Evolutionary conservation across 345 rosid species (phyloP).

Genomic region (Brassica carinata): DNA sequence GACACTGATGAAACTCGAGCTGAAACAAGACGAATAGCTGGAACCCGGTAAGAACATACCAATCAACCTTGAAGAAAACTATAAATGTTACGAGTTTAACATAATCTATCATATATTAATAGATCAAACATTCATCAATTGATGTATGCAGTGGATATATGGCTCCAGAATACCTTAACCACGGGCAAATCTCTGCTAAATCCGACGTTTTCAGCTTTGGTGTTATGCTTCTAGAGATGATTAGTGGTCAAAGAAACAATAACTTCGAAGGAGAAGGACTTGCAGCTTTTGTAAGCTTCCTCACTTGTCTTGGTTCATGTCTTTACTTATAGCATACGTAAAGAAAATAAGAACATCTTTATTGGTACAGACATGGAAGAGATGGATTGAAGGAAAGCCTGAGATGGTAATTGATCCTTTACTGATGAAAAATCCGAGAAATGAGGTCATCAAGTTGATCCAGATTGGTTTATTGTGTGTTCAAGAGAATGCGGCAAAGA

Average conservation of each 20-base stretch:
- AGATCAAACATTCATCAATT: not conserved
- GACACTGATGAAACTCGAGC: not conserved
- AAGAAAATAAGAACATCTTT: not conserved
- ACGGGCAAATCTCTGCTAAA: not conserved
- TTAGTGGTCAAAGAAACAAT: not conserved
- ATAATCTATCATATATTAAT: not conserved
- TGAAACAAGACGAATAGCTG: constrained; percentile 3
- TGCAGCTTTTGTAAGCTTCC: not conserved
- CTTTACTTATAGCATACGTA: not conserved
- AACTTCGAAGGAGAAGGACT: not conserved
- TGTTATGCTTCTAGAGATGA: not conserved
- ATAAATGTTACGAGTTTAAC: not conserved
- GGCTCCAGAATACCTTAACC: not conserved
- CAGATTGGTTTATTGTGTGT: not conserved
- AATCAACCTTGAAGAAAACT: not conserved
- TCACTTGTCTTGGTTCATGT: not conserved
- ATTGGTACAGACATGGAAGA: not conserved
- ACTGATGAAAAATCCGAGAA: not conserved
- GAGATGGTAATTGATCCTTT: not conserved
- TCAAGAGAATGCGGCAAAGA: not conserved
- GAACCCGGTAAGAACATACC: not conserved
- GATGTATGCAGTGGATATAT: not conserved
- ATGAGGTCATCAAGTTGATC: not conserved
- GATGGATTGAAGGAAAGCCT: constrained; percentile 1
- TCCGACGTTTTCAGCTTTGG: not conserved